Base-by-base conservation (phyloP, 1,284 basidiomycete species). In the Leccinum fuscescens region DNA sequence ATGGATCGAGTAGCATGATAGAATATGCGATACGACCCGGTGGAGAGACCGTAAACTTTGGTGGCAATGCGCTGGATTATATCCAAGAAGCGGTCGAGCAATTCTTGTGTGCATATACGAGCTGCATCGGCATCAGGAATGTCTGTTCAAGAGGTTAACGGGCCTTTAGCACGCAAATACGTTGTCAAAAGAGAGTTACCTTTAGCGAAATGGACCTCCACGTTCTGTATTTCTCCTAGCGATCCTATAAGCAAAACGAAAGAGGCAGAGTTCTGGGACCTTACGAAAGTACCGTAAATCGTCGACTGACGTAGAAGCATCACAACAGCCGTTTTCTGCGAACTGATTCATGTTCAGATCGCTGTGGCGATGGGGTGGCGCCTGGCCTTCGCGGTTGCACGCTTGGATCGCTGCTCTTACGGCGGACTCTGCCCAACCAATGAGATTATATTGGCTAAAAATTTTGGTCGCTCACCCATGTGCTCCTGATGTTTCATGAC, bases 1-100 rank as follows among this genome's bases (percentile, higher is more conserved):
- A 98, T 96, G 31, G 90, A 77, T 1, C 87, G 89, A 1, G 95
- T 94, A 7, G 79, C 27, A 69, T 98, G 94, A 74, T 88, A 90
- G 74, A 97, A 98, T 7, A 98, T 82, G 68, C 94, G 91, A 61
- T 97, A 71, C 56, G 88, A 89, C 0, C 82, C 76, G 7, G 85
- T 77, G 0, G 88, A 82, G 20, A 91, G 78, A 54, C 78, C 77
- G 69, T 88, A 92, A n/a, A 90, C 71, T 35, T 77, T 70, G 9
- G 82, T 69, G 9, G 81, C 77, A n/a, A 92, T 75, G 1, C 79
- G 74, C 6, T 69, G 77, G 56, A 92, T 80, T 8, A 89, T 76
- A 31, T 31, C 31, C 31, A 31, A 31, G 31, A 31, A 31, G 31
- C 9, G 31, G 31, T 4, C 4, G 31, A 31, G 31, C 4, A 31